Percentiles rank a stretch among this genome's conserved stretches.
These are phyloP conservation scores for Przewalskia tangutica DNA, from an alignment of 257 asterid species.

Conservation along the genomic window DNA sequence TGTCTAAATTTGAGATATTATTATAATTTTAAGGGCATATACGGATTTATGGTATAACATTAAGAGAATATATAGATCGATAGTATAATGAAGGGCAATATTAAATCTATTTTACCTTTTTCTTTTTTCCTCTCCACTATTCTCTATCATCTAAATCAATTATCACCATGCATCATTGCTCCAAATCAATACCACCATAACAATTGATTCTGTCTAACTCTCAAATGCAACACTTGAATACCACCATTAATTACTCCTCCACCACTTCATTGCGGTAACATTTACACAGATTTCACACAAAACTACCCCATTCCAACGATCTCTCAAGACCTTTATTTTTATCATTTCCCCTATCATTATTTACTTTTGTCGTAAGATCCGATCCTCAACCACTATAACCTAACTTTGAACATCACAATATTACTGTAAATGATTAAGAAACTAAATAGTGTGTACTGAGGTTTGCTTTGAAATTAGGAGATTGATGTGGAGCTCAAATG, in stretches of 20 bases:
- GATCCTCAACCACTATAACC: background rate
- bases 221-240: background rate
- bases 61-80: no score
- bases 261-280: background rate
- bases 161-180: background rate
- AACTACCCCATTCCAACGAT: background rate
- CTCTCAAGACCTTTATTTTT: background rate
- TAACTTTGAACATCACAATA: background rate
- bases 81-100: no score
- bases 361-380: background rate
- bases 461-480: background rate
- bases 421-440: background rate
- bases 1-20: no score
- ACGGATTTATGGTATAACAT: no score
- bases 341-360: background rate
- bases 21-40: no score
- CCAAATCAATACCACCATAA: background rate
- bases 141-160: background rate
- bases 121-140: no score
- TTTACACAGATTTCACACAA: background rate
- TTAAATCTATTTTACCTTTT: no score
- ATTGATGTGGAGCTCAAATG: background rate
- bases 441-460: background rate
- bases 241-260: background rate
- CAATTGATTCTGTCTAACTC: background rate